A percentile compares a stretch with the other conserved stretches of the same genome.
Conservation (phyloP, 2,329 filamentous ascomycete species). For the Truncatella angustata region DNA sequence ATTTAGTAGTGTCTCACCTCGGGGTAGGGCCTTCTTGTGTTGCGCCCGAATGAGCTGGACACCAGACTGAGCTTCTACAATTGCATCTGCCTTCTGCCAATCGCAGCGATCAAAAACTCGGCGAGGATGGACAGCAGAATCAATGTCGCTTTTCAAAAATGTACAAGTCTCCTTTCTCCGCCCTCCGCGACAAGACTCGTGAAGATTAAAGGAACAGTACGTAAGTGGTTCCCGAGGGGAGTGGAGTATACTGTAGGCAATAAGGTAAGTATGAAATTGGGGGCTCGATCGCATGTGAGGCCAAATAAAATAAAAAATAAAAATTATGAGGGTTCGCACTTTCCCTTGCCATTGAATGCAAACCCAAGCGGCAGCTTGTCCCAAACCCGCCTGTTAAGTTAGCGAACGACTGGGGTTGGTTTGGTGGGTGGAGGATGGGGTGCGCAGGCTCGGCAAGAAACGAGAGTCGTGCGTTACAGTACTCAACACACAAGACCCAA, state of each 20-base stretch:
- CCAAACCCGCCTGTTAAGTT: not conserved
- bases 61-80: too few relatives aligned
- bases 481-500: too few relatives aligned
- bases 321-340: not conserved
- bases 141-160: not conserved
- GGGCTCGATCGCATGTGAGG: not conserved
- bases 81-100: too few relatives aligned
- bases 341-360: not conserved
- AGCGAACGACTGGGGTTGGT: not conserved
- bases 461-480: not conserved
- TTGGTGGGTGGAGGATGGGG: not conserved
- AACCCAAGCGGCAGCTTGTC: not conserved
- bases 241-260: too few relatives aligned
- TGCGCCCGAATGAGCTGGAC: constrained; percentile 3
- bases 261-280: not conserved
- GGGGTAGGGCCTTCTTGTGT: not conserved
- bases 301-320: not conserved
- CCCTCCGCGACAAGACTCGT: not conserved
- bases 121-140: too few relatives aligned
- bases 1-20: constrained; percentile 8
- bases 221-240: not conserved
- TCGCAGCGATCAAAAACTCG: too few relatives aligned
- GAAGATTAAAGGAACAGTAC: not conserved
- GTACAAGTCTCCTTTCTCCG: not conserved
- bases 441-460: not conserved